Evolutionary conservation across 345 rosid genomes (phyloP), one percentile per base, ranked within the genome.

Genomic region (Pugionium dolabratum): DNA sequence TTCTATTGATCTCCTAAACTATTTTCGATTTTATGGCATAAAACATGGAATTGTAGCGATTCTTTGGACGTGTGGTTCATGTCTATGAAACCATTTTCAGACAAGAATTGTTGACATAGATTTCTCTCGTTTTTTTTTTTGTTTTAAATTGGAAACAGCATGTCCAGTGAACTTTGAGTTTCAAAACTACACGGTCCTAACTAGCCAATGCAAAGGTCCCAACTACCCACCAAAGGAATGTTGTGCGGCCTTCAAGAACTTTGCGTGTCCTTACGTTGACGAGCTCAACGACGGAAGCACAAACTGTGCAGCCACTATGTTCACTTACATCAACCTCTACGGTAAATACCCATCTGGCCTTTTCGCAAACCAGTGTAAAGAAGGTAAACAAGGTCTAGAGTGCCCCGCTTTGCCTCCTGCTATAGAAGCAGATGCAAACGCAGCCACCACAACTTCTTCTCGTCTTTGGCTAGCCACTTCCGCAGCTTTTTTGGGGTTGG

Each of bases 141-240:
- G 6, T 18, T 26, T 4, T 9, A 2, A 51, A 18, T 18, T 51
- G 59, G 42, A 31, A 67, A 58, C 83, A 84, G 95, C 70, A 43
- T 88, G 95, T 73, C 67, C 86, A 0, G 84, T 84, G 64, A 83
- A 77, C 77, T 83, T 85, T 2, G 86, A 87, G 84, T 87, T 83
- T 56, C 43, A 66, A 74, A 71, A 87, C 75, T 85, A 87, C 74
- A 81, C 77, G 0, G 7, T 75, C 74, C 74, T 87, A 69, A 80
- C 78, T 25, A 78, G 72, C 74, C 26, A 44, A 44, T 85, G 89
- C 75, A 85, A 76, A 75, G 91, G 89, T 39, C 89, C 91, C 4
- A 56, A 62, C 27, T 87, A 57, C 73, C 82, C 83, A 35, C 47
- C 85, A 5, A 53, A 69, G 3, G 32, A 40, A 7, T 87, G 90